phyloP scores from a whole-genome alignment of 202 grass and related monocot genomes.

The Eragrostis tef region DNA sequence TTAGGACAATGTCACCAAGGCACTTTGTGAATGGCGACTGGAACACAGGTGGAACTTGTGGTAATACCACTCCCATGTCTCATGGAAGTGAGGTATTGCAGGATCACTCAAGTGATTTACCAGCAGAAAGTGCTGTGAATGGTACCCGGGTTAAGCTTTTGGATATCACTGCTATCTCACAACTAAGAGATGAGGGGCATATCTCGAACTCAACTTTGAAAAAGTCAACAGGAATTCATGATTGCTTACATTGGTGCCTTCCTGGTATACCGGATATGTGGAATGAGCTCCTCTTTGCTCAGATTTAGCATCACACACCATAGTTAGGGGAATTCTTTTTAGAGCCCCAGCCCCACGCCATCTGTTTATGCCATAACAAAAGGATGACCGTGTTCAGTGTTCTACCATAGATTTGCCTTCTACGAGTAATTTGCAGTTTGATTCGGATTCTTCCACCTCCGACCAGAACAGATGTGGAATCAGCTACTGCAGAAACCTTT shows the following conservation, averaged over 20 bases:
- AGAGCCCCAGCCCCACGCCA: conserved; percentile 2
- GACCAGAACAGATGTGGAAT: conserved; percentile 31
- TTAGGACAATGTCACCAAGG: conserved; percentile 80
- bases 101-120: conserved; percentile 66
- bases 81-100: conserved; percentile 68
- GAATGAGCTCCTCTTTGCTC: conserved; percentile 93
- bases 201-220: conserved; percentile 75
- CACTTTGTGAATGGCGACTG: conserved; percentile 94
- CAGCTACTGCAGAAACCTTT: conserved; percentile 32
- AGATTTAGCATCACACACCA: conserved; percentile 60
- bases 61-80: conserved; percentile 64
- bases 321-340: conserved; percentile 11
- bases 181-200: conserved; percentile 81
- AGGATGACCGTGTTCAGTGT: not conserved
- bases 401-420: conserved; percentile 3
- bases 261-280: conserved; percentile 88
- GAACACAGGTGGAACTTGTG: conserved; percentile 88
- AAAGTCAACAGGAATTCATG: conserved; percentile 57
- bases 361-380: conserved; percentile 14
- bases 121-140: conserved; percentile 65
- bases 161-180: conserved; percentile 81
- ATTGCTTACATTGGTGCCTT: conserved; percentile 97
- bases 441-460: conserved; percentile 17
- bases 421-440: not conserved
- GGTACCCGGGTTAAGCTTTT: conserved; percentile 72